Base-by-base conservation (phyloP, 179 eudicot genomes). In the Actinidia arguta region DNA sequence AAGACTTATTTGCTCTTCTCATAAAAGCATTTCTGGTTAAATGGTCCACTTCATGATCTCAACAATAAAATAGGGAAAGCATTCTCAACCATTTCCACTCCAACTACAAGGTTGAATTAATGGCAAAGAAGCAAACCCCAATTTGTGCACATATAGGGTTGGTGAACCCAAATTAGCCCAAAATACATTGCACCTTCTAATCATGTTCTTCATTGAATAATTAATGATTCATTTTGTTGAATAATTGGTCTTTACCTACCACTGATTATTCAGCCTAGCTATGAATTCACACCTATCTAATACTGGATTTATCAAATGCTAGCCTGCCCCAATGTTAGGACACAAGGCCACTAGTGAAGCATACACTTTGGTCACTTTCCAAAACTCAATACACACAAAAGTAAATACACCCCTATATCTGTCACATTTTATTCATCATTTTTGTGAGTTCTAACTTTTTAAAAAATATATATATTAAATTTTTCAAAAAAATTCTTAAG, bases 201-300 rank as follows among this genome's bases (percentile, higher is more conserved):
- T 48, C 72, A 9, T 17, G 61, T 22, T 64, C 46, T 62, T 4
- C 47, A 3, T 46, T 16, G 14, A 63, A 18, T 56, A n/a, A n/a
- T 16, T 5, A 9, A 54, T 42, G 5, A 31, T 54, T 46, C 11
- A 42, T 22, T 59, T 11, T 61, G 10, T 22, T 61, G 2, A 58
- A 39, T 22, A 61, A 27, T 55, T 44, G 66, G 42, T 39, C 69
- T 61, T 76, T 59, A 76, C 80, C 80, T 76, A 76, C 69, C 79
- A 51, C 18, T 51, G 27, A 31, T 31, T 18, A 16, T 12, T 36
- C 22, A 63, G 24, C 63, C n/a, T n/a, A n/a, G n/a, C 27, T 6
- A 13, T n/a, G 8, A 63, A 8, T 31, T 11, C 1, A 22, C 36
- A 62, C 36, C 67, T 24, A 0, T 62, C 36, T 31, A n/a, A n/a